Evolutionary conservation across 257 asterid species (phyloP), one percentile per base, ranked within the genome.

Genomic region (Linaria vulgaris): DNA sequence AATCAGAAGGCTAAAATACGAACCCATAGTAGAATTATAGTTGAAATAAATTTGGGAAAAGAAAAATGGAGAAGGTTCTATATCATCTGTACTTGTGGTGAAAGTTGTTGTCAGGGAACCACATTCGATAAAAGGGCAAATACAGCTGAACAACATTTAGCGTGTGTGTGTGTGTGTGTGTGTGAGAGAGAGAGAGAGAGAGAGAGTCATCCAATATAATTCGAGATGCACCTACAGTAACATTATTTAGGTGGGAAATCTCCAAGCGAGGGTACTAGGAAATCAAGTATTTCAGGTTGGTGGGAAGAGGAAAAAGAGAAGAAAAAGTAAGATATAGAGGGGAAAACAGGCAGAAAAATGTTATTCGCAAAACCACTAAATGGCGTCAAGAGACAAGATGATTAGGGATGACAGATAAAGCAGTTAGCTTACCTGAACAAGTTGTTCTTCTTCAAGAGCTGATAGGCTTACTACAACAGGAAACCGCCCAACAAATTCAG

Each of bases 401-500:
- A 12, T 22, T 21, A 53, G 54, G 21, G 27, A 53, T 15, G 44
- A 39, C 24, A 59, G 37, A 55, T 59, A 61, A 76, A 60, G 72
- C 69, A 66, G 24, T 59, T 56, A 56, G 52, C 79, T 64, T 41
- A 90, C 97, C 94, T 84, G 87, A 73, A 88, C 85, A 69, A 91
- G 98, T 75, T 88, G 94, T 71, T 84, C 86, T 76, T 86, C 96
- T 78, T 81, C 76, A 34, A 91, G 88, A 72, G 96, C 88, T 66
- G 95, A 76, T 62, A 91, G 73, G 77, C 89, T 88, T 72, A 88
- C 91, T 67, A 91, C 73, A 71, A 88, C 78, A 13, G 98, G 98
- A 73, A 91, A 75, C 30, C 98, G 81, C 61, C 98, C 98, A 73
- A 91, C 95, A 56, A 91, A 91, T 78, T 91, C 98, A 54, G 98